Evolutionary conservation across 331 rosid genomes (phyloP).

Genomic region (Ulmus americana): DNA sequence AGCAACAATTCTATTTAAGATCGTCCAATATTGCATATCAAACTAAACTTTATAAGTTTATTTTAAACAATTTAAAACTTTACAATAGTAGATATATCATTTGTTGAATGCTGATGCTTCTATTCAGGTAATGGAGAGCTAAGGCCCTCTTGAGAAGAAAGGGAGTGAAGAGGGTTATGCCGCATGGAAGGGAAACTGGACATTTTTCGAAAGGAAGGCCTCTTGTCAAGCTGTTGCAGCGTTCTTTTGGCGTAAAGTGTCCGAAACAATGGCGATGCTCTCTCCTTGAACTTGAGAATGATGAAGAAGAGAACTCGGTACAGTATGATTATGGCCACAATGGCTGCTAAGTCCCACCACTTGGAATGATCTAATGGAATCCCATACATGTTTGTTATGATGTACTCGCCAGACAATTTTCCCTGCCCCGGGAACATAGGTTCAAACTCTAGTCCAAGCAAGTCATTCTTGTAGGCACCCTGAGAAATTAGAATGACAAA

Average conservation of each 20-base stretch:
- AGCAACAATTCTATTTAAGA: no score
- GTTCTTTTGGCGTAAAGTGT: conserved; percentile 52
- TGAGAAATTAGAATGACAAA: conserved; percentile 22
- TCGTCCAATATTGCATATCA: no score
- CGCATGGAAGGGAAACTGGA: conserved; percentile 66
- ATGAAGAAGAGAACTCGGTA: conserved; percentile 61
- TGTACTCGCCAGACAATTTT: conserved; percentile 50
- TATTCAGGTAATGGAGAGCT: conserved; percentile 59
- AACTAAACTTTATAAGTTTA: no score
- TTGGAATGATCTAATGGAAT: conserved; percentile 58
- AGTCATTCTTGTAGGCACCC: conserved; percentile 88
- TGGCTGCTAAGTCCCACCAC: conserved; percentile 83
- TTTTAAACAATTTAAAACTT: no score
- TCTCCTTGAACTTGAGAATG: conserved; percentile 76
- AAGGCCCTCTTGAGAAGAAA: conserved; percentile 94
- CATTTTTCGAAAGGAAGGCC: conserved; percentile 60
- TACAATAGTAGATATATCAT: neutral
- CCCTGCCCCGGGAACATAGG: conserved; percentile 50
- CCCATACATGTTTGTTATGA: conserved; percentile 53
- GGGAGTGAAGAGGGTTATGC: conserved; percentile 62
- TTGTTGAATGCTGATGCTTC: neutral
- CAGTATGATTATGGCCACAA: conserved; percentile 36
- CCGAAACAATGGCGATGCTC: conserved; percentile 63
- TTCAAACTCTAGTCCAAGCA: conserved; percentile 75
- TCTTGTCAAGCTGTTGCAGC: conserved; percentile 51